These are phyloP conservation scores for Tympanopsis confertula DNA, from an alignment of 2,329 filamentous ascomycete genomes.

Conservation along the genomic window DNA sequence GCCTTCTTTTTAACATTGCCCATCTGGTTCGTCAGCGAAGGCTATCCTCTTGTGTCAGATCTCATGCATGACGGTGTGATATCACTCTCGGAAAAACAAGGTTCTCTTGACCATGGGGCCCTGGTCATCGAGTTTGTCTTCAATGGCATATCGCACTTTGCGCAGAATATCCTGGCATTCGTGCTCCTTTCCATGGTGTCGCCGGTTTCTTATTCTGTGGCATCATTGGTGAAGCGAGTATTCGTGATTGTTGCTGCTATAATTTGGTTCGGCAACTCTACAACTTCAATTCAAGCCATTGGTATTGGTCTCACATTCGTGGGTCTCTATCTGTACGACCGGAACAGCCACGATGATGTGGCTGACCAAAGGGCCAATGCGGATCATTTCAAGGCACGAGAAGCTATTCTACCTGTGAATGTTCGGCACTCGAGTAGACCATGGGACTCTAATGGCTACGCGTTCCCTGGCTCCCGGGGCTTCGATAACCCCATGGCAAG, in stretches of 20 bases:
- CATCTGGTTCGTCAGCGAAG: conserved; percentile 62
- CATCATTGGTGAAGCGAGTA: conserved; percentile 63
- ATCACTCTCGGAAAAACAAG: conserved; percentile 19
- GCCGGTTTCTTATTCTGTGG: conserved; percentile 65
- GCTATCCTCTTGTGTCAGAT: conserved; percentile 46
- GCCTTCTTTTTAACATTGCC: conserved; percentile 59
- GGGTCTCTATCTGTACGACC: conserved; percentile 64
- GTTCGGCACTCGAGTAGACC: neutral
- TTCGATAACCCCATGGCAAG: neutral
- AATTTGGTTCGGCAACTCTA: conserved; percentile 62
- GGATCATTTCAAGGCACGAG: neutral
- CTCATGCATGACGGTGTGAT: conserved; percentile 51
- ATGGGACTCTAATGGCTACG: conserved; percentile 1
- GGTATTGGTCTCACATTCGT: conserved; percentile 61
- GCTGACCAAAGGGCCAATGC: conserved; percentile 43
- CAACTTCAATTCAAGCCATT: conserved; percentile 50
- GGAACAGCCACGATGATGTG: conserved; percentile 56
- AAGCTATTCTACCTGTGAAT: neutral
- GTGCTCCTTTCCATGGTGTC: conserved; percentile 65
- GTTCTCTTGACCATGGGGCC: conserved; percentile 44
- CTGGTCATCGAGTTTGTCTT: conserved; percentile 53
- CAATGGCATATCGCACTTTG: conserved; percentile 66
- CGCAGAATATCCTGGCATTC: conserved; percentile 66
- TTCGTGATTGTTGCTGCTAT: conserved; percentile 67
- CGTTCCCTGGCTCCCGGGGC: too few species aligned